Base-by-base conservation (phyloP, 805 yeast genomes). In the Myxozyma vanderwaltii region DNA sequence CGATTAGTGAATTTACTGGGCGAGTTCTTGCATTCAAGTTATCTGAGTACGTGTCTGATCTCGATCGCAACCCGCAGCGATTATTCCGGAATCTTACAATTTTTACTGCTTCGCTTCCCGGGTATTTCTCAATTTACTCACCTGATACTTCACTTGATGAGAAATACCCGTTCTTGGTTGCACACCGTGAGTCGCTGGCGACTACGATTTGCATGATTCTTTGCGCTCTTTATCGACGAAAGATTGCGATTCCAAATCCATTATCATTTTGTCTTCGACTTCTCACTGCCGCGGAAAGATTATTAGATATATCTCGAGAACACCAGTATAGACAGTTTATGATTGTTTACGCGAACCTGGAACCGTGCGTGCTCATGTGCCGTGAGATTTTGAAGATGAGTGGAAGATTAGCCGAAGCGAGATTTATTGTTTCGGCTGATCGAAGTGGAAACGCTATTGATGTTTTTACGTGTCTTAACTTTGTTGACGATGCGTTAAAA, bases 311-410 rank as follows among this genome's bases (percentile, higher is more conserved):
- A 8, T 36, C 48, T 8, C 33, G 43, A n/a, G 61, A 59, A 21
- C 57, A 59, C 38, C 65, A 62, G 44, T 62, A 59, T 49, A 45
- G 63, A n/a, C 65, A 59, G 46, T 62, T 62, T 41, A 62, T 55
- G 58, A 54, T 54, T n/a, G 65, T 60, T 39, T 62, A 62, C 46
- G 48, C 48, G 8, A 54, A 62, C 29, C 58, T 62, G 19, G 65
- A 62, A 24, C 65, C 65, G 1, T 40, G 48, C 15, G 61, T 59
- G 19, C 55, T 62, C 21, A 59, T 62, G 29, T 62, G 65, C 38
- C 63, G 65, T 23, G 65, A 62, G 51, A 62, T 62, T 19, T 35
- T 62, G 43, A 53, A 49, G 50, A 56, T 54, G 62, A 53, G 57
- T 21, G 64, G 63, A 7, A 43, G 59, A 6, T 46, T 61, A 15